Conservation (phyloP, 495 filamentous ascomycete genomes). For the Penicillium riverlandense region DNA sequence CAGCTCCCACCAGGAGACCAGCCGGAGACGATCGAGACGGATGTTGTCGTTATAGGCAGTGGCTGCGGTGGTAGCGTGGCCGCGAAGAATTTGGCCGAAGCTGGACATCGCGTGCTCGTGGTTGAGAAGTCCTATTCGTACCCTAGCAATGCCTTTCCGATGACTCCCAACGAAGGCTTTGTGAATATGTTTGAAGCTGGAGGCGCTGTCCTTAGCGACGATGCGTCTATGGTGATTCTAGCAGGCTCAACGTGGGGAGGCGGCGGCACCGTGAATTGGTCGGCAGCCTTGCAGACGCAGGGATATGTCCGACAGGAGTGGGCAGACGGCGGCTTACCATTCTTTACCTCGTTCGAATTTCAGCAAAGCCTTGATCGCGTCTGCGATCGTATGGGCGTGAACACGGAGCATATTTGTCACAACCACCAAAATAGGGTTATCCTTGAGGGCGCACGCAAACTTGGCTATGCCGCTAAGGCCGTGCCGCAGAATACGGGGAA, state of each 20-base stretch:
- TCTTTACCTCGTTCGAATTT: conserved; percentile 70
- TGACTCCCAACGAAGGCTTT: conserved; percentile 49
- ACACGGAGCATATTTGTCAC: conserved; percentile 56
- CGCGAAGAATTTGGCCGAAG: conserved; percentile 74
- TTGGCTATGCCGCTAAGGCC: conserved; percentile 63
- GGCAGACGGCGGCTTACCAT: conserved; percentile 60
- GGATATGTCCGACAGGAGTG: conserved; percentile 79
- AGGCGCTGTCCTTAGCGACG: conserved; percentile 49
- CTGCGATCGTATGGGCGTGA: conserved; percentile 70
- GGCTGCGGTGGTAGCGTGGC: conserved; percentile 79
- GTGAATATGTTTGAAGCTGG: conserved; percentile 59
- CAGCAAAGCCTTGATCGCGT: conserved; percentile 70
- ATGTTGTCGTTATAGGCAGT: conserved; percentile 80
- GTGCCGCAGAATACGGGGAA: conserved; percentile 75
- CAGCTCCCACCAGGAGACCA: conserved; percentile 39
- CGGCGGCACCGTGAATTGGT: conserved; percentile 85
- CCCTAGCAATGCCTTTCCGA: conserved; percentile 61
- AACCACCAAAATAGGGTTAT: conserved; percentile 62
- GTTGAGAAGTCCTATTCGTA: conserved; percentile 79
- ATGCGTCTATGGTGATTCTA: conserved; percentile 51
- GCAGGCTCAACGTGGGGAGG: conserved; percentile 76
- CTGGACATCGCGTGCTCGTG: conserved; percentile 66
- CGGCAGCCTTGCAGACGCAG: conserved; percentile 74
- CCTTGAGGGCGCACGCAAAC: conserved; percentile 65
- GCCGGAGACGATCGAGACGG: conserved; percentile 58